phyloP scores from a whole-genome alignment of 1,284 basidiomycete species.

The Salmacisia buchloeana region DNA sequence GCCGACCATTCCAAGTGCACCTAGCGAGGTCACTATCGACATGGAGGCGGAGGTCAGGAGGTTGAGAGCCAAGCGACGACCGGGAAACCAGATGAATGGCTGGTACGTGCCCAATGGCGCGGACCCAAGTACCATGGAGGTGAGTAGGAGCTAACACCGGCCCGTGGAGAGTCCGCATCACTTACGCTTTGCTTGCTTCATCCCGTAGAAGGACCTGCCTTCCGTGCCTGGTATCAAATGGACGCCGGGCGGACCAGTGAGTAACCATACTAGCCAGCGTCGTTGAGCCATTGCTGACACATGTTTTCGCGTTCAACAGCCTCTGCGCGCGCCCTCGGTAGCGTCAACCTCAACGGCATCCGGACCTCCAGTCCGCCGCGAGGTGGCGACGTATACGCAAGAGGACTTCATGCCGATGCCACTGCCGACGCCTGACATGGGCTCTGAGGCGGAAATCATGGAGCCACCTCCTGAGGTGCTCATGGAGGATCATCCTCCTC shows the following conservation, averaged over 20 bases:
- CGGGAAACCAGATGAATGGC: conserved; percentile 18
- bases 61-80: conserved; percentile 19
- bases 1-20: neutral
- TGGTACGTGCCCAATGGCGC: conserved; percentile 32
- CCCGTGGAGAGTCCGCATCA: no score
- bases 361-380: neutral
- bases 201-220: neutral
- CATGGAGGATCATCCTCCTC: neutral
- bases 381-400: conserved; percentile 3
- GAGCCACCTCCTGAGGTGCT: neutral
- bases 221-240: conserved; percentile 1
- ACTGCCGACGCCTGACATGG: neutral
- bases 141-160: neutral
- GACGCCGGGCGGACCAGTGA: neutral
- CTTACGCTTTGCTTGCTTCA: neutral
- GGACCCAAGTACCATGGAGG: neutral
- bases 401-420: conserved; percentile 5
- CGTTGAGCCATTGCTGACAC: neutral
- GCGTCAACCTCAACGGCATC: neutral
- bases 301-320: neutral
- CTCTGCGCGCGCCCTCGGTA: neutral
- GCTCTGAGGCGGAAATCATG: no score
- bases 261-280: neutral
- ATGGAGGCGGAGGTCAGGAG: conserved; percentile 39
- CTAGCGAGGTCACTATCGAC: conserved; percentile 21